Base-by-base conservation (phyloP, 1,284 basidiomycete species). In the Wallemia mellicola region DNA sequence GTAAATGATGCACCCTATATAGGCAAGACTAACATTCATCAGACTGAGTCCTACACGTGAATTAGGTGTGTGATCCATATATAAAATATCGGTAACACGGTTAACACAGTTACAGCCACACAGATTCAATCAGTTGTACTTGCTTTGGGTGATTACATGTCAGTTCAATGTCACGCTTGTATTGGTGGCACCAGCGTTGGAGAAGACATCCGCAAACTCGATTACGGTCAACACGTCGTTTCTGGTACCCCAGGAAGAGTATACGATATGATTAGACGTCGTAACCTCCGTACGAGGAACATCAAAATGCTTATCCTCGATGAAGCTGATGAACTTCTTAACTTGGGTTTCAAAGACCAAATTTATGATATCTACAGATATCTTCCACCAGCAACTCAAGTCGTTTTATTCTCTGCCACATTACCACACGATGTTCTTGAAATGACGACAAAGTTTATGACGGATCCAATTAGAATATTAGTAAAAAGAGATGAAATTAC, bases 371-470 rank as follows among this genome's bases (percentile, higher is more conserved):
- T 98, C 59, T 98, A 95, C 73, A 86, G 91, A 61, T 95, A 95
- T 72, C 82, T 99, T 26, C 94, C 94, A 24, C 92, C 92, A 3
- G 89, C 89, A 55, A 98, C 94, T 1, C 92, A 98, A 71, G 94
- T 99, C 57, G 91, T 96, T 28, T 78, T 96, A 28, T 78, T 98
- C 63, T 92, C 86, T 64, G 91, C 92, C 24, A 98, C 92, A 3
- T 75, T 98, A 57, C 92, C 92, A 0, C 87, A 94, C 68, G 94
- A 99, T 68, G 92, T 99, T 25, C 73, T 98, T 67, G 94, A 99
- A 75, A 95, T 99, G 86, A 98, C 94, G 24, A 95, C 87, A 59
- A 98, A 98, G 74, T 99, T 98, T 76, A 99, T 98, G 94, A 95
- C 88, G 58, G 92, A 99, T 70, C 89, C 88, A 24, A 86, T 98